These are phyloP conservation scores for Hyphopichia fennica DNA, from an alignment of 1,139 yeast species.

Conservation along the genomic window DNA sequence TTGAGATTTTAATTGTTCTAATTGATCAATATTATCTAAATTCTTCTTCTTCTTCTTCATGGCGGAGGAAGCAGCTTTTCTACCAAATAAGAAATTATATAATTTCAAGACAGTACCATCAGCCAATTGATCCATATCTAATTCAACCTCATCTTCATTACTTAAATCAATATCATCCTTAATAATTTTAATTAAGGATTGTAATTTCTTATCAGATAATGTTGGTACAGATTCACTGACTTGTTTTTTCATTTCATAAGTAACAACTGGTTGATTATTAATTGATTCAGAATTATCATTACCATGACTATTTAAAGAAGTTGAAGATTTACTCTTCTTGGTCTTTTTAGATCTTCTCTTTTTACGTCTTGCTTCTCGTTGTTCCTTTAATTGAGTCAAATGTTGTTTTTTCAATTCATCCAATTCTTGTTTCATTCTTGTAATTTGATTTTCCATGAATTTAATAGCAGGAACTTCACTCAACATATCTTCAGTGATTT, in stretches of 20 bases:
- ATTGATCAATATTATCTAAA: constrained; percentile 67
- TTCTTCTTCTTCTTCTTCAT: constrained; percentile 50
- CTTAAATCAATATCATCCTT: constrained; percentile 79
- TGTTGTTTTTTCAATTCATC: constrained; percentile 72
- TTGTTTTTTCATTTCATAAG: constrained; percentile 96
- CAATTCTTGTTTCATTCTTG: constrained; percentile 81
- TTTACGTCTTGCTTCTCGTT: constrained; percentile 45
- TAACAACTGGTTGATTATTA: constrained; percentile 48
- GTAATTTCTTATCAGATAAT: constrained; percentile 76
- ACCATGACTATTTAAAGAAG: constrained; percentile 10
- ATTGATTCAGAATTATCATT: constrained; percentile 9
- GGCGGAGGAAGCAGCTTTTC: constrained; percentile 42
- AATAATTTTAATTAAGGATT: constrained; percentile 80
- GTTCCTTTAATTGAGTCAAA: constrained; percentile 57
- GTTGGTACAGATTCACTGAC: constrained; percentile 83
- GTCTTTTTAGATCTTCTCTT: constrained; percentile 44
- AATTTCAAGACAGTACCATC: constrained; percentile 79
- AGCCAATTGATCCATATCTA: constrained; percentile 93
- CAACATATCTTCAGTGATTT: constrained; percentile 69
- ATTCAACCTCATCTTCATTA: constrained; percentile 83
- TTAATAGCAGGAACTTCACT: constrained; percentile 84
- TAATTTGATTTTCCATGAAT: constrained; percentile 81
- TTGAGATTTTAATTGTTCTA: constrained; percentile 81
- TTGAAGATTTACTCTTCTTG: constrained; percentile 15
- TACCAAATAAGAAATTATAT: constrained; percentile 74